Evolutionary conservation across 768 basidiomycete genomes (phyloP), one percentile per base, ranked within the genome.

Genomic region (Hortiboletus campestris): DNA sequence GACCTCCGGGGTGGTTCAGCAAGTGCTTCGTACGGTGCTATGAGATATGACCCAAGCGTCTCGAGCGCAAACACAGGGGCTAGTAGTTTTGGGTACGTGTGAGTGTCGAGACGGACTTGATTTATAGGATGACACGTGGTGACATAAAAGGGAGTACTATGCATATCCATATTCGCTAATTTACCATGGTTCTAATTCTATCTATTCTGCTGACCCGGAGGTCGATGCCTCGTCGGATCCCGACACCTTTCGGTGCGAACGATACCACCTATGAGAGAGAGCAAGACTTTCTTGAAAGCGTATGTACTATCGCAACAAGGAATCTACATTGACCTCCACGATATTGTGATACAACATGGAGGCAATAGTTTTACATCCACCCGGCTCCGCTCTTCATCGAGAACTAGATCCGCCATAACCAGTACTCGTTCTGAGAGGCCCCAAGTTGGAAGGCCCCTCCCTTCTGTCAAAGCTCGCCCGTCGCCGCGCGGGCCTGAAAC

Each of bases 321-420:
- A 31, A 17, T 42, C 28, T 29, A 51, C 47, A 28, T 28, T 19
- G 34, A 61, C 36, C 10, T 48, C 51, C 31, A 34, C 19, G 16
- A 4, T 11, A 10, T 47, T 2, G 48, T 16, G 12, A 36, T 28
- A 11, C 6, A 17, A 35, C 34, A 39, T 32, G 25, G 25, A 25
- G 25, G 25, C 25, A 25, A 47, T 10, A 40, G 28, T 44, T 50
- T 56, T 34, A 40, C 32, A 38, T 47, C 17, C 34, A 49, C 32
- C 36, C 12, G 2, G 19, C 25, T 36, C 42, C 7, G 13, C 10
- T 64, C 70, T 70, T 74, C 63, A 93, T 57, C 91, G 78, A 28
- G 86, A 85, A 57, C 72, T 84, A 5, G 91, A 89, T 28, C 91
- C 85, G 31, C 92, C 93, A 53, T 88, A 81, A 0, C 90, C 92